Evolutionary conservation across 805 yeast species (phyloP).

Genomic region (Metschnikowia shivogae): DNA sequence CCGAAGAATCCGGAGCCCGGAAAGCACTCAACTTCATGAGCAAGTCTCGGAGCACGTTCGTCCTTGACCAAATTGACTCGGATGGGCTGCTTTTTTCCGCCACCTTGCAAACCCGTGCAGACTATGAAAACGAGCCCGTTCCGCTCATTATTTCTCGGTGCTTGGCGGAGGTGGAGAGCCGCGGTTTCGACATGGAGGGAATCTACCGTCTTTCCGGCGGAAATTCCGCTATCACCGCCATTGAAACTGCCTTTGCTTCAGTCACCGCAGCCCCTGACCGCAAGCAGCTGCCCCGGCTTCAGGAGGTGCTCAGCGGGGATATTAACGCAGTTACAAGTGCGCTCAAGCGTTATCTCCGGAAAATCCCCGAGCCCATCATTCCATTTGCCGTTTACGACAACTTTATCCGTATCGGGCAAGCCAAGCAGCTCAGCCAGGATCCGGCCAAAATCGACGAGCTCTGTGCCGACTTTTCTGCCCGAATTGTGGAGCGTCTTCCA

Average conservation of each 20-base stretch:
- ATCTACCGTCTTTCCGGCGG: conserved; percentile 89
- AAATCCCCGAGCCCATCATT: conserved; percentile 80
- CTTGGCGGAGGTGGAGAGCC: conserved; percentile 67
- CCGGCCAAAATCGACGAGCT: conserved; percentile 15
- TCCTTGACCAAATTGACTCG: conserved; percentile 33
- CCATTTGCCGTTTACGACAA: conserved; percentile 65
- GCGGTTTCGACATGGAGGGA: conserved; percentile 80
- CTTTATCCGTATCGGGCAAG: conserved; percentile 47
- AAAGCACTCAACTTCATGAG: conserved; percentile 20
- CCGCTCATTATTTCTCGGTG: conserved; percentile 75
- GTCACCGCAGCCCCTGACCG: conserved; percentile 29
- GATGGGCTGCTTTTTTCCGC: conserved; percentile 40
- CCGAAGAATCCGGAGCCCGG: conserved; percentile 9
- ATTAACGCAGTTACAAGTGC: conserved; percentile 84
- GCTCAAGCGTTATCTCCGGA: conserved; percentile 79
- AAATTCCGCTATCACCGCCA: conserved; percentile 56
- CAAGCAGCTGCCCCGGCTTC: conserved; percentile 26
- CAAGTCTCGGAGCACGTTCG: conserved; percentile 47
- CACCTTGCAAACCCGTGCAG: conserved; percentile 60
- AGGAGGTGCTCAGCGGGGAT: conserved; percentile 54
- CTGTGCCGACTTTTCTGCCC: conserved; percentile 38
- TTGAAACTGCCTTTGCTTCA: conserved; percentile 39
- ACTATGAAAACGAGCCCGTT: conserved; percentile 54
- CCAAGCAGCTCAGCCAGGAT: conserved; percentile 4
- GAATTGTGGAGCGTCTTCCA: conserved; percentile 55